A percentile compares a stretch with the other conserved stretches of the same genome.
These are phyloP conservation scores for Vitis riparia DNA, from an alignment of 164 flowering plant genomes.

Conservation along the genomic window DNA sequence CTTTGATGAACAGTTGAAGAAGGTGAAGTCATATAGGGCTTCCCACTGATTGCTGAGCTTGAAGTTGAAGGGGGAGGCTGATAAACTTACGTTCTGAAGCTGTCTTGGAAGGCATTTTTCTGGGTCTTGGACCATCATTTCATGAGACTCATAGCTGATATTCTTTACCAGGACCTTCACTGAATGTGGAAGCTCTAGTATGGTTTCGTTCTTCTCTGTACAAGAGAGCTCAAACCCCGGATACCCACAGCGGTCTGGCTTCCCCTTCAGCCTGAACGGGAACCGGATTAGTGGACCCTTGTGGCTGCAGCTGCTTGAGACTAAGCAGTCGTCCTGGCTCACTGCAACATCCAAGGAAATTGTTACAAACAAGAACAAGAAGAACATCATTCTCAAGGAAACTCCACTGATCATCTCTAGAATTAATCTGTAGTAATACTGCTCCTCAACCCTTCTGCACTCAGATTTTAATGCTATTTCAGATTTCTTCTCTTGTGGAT, in stretches of 20 bases:
- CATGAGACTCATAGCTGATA: constrained; percentile 22
- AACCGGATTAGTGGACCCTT: constrained; percentile 5
- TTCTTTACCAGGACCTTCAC: constrained; percentile 4
- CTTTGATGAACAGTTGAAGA: constrained; percentile 17
- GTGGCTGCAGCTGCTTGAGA: no score
- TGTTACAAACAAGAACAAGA: no score
- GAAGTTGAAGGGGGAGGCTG: constrained; percentile 11
- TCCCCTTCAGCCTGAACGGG: constrained; percentile 26
- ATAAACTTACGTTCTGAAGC: constrained; percentile 4
- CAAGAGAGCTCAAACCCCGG: constrained; percentile 34
- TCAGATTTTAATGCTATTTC: no score
- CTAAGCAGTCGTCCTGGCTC: no score
- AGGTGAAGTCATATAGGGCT: not conserved
- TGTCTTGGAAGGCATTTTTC: constrained; percentile 13
- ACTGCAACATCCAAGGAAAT: no score
- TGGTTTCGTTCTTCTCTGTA: constrained; percentile 3
- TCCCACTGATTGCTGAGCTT: no score
- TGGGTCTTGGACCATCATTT: constrained; percentile 4
- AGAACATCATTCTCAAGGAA: no score
- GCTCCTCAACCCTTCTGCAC: no score
- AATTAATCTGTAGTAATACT: no score
- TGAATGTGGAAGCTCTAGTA: constrained; percentile 20
- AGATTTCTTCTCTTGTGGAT: no score
- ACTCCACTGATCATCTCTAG: no score
- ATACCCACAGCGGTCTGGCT: constrained; percentile 25